Evolutionary conservation across 2,329 filamentous ascomycete species (phyloP).

Genomic region (Penicillium italicum): DNA sequence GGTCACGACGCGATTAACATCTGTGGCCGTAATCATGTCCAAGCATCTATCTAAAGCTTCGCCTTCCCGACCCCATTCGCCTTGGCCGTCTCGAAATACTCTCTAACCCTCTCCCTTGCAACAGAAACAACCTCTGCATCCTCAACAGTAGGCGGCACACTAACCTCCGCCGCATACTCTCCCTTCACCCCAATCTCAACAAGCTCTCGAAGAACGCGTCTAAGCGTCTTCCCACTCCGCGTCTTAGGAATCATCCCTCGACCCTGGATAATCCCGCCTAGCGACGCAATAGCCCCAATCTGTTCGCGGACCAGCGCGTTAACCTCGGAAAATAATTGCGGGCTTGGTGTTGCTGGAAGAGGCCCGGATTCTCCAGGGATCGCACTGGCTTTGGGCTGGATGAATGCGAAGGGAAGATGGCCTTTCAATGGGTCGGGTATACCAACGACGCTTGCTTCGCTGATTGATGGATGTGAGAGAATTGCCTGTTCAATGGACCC

Average conservation of each 20-base stretch:
- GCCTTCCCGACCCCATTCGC: constrained; percentile 30
- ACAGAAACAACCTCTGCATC: constrained; percentile 71
- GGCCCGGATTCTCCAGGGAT: background rate
- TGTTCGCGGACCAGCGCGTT: constrained; percentile 65
- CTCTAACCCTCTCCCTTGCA: constrained; percentile 65
- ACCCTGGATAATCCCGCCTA: constrained; percentile 82
- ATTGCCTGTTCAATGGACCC: constrained; percentile 89
- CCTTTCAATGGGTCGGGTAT: constrained; percentile 85
- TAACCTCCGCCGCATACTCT: constrained; percentile 67
- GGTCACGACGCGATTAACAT: too few relatives aligned
- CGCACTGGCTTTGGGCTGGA: constrained; percentile 57
- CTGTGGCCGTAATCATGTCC: too few relatives aligned
- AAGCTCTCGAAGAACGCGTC: constrained; percentile 76
- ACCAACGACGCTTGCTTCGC: constrained; percentile 80
- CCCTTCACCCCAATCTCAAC: constrained; percentile 76
- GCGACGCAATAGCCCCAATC: constrained; percentile 79
- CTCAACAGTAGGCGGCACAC: constrained; percentile 80
- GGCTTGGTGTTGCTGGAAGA: constrained; percentile 37
- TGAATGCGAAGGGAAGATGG: constrained; percentile 86
- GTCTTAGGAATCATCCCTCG: constrained; percentile 89
- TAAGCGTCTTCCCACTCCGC: constrained; percentile 82
- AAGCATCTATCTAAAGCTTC: constrained; percentile 49
- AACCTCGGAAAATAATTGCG: constrained; percentile 44
- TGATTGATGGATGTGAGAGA: constrained; percentile 71
- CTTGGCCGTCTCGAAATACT: constrained; percentile 62